These are phyloP conservation scores for Aspergillus felis DNA, from an alignment of 2,329 filamentous ascomycete genomes.

Conservation along the genomic window DNA sequence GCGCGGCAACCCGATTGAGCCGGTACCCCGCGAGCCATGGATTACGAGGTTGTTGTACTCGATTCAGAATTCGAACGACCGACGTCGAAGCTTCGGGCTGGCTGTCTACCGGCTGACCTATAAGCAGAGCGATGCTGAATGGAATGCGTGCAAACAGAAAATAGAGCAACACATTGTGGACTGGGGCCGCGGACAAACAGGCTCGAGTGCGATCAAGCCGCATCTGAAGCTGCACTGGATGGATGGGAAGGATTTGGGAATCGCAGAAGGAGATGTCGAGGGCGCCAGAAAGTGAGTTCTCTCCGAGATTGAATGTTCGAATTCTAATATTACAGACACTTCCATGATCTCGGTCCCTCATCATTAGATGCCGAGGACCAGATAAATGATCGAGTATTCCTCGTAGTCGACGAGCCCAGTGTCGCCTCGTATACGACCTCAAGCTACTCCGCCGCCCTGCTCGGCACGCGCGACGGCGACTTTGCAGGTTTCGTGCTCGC, in stretches of 20 bases:
- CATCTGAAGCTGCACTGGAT: conserved; percentile 24
- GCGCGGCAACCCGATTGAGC: conserved; percentile 8
- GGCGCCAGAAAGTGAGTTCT: conserved; percentile 2
- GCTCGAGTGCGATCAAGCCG: conserved; percentile 16
- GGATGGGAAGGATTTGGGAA: conserved; percentile 18
- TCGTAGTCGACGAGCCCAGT: conserved; percentile 15
- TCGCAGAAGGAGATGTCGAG: conserved; percentile 13
- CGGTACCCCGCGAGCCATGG: conserved; percentile 17
- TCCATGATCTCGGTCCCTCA: conserved; percentile 1
- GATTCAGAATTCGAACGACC: neutral
- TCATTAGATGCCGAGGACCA: neutral
- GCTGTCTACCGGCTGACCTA: conserved; percentile 24
- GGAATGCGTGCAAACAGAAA: conserved; percentile 16
- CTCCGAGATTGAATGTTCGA: neutral
- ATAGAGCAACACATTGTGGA: conserved; percentile 19
- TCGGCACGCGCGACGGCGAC: conserved; percentile 12
- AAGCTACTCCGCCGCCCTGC: conserved; percentile 5
- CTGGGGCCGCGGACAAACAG: conserved; percentile 22
- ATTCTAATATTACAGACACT: conserved; percentile 8
- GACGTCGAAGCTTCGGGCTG: conserved; percentile 8
- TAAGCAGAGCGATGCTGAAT: conserved; percentile 17
- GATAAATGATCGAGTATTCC: conserved; percentile 7
- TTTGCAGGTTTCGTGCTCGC: conserved; percentile 19
- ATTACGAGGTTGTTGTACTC: conserved; percentile 1
- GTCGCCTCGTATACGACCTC: conserved; percentile 13